These are phyloP conservation scores for Talaromyces wortmannii DNA, from an alignment of 495 filamentous ascomycete species.

Conservation along the genomic window DNA sequence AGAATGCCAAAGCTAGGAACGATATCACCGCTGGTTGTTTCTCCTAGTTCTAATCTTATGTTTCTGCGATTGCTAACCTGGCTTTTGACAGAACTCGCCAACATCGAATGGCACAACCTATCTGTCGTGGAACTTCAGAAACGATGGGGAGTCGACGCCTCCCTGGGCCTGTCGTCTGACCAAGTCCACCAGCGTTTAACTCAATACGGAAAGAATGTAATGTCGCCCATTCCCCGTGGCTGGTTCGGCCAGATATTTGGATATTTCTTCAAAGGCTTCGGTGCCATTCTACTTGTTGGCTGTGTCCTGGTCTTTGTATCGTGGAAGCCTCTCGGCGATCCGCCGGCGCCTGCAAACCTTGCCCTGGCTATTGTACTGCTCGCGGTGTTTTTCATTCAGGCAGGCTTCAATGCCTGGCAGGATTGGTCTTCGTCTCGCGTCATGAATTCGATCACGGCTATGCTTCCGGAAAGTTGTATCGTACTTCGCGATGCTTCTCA, in stretches of 20 bases:
- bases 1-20: constrained; percentile 31
- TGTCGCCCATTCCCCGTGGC: constrained; percentile 50
- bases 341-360: constrained; percentile 58
- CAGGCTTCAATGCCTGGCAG: constrained; percentile 62
- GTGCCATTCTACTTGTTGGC: constrained; percentile 60
- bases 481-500: constrained; percentile 53
- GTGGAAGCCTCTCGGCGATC: constrained; percentile 69
- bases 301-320: constrained; percentile 63
- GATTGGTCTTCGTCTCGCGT: constrained; percentile 59
- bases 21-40: constrained; percentile 29
- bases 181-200: constrained; percentile 38
- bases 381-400: constrained; percentile 63
- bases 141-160: constrained; percentile 41
- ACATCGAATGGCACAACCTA: constrained; percentile 50
- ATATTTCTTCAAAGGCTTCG: constrained; percentile 71
- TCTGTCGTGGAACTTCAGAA: constrained; percentile 45
- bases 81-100: constrained; percentile 15
- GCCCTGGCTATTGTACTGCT: constrained; percentile 62
- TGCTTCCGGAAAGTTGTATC: constrained; percentile 60
- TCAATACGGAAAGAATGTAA: constrained; percentile 55
- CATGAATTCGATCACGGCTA: constrained; percentile 58
- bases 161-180: constrained; percentile 42
- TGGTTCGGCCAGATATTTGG: constrained; percentile 49
- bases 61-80: neutral
- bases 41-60: too few species aligned